These are phyloP conservation scores for Cystobasidium ongulense DNA, from an alignment of 768 basidiomycete genomes.

Conservation along the genomic window DNA sequence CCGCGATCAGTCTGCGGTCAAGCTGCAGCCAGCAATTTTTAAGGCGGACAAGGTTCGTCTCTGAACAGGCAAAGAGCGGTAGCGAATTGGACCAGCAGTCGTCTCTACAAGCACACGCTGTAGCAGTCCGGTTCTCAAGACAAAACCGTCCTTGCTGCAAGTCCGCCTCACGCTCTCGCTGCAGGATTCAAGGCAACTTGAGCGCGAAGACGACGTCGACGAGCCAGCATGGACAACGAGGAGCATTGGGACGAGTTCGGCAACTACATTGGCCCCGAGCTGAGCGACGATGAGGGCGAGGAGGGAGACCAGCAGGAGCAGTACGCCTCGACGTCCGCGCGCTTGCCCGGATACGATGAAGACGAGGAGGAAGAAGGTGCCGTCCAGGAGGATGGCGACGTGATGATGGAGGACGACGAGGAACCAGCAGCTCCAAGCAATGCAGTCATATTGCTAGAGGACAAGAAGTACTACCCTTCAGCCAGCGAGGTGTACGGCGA, in stretches of 20 bases:
- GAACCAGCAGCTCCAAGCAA: slow-evolving; percentile 23
- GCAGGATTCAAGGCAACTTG: background rate
- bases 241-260: slow-evolving; percentile 30
- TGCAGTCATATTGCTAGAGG: slow-evolving; percentile 54
- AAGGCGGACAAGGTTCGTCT: background rate
- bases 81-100: background rate
- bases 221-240: slow-evolving; percentile 18
- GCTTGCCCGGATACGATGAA: slow-evolving; percentile 22
- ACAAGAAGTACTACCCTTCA: slow-evolving; percentile 95
- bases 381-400: slow-evolving; percentile 18
- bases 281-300: slow-evolving; percentile 25
- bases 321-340: slow-evolving; percentile 29
- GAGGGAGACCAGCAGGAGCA: slow-evolving; percentile 25
- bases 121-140: background rate
- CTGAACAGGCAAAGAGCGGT: background rate
- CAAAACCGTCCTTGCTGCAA: background rate
- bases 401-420: slow-evolving; percentile 42
- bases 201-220: background rate
- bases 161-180: background rate
- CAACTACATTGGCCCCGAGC: slow-evolving; percentile 28
- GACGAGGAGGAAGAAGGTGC: slow-evolving; percentile 27
- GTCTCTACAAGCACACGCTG: background rate
- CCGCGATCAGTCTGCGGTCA: background rate
- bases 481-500: slow-evolving; percentile 85
- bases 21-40: background rate